Evolutionary conservation across 1,139 yeast species (phyloP).

Genomic region (Candida sojae): DNA sequence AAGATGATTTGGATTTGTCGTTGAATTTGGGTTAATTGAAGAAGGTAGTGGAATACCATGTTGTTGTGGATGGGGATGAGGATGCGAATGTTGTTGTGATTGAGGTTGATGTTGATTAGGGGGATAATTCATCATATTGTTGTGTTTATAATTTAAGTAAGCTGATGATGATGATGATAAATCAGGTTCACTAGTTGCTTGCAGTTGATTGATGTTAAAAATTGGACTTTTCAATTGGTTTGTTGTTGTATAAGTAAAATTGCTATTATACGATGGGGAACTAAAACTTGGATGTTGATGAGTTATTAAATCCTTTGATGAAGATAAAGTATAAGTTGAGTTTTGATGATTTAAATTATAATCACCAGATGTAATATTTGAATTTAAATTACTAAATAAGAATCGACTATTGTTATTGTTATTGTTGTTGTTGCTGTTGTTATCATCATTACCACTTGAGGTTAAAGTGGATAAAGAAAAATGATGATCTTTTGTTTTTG

Average conservation of each 20-base stretch:
- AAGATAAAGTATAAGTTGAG: slow-evolving; percentile 2
- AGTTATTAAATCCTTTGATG: neutral
- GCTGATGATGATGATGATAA: neutral
- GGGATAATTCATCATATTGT: slow-evolving; percentile 5
- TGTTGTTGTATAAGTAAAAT: neutral
- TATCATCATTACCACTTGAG: slow-evolving; percentile 4
- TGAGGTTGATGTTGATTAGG: slow-evolving; percentile 6
- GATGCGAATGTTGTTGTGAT: slow-evolving; percentile 1
- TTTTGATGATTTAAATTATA: neutral
- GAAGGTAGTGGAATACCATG: slow-evolving; percentile 1
- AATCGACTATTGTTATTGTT: neutral
- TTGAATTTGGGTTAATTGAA: neutral
- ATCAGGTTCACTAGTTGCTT: neutral
- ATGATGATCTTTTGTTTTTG: slow-evolving; percentile 1
- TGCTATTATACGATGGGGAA: neutral
- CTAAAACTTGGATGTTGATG: slow-evolving; percentile 6
- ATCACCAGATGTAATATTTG: neutral
- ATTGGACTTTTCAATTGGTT: neutral
- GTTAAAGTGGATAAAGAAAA: slow-evolving; percentile 2
- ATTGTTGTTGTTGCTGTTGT: neutral
- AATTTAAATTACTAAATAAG: slow-evolving; percentile 2
- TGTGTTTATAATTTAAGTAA: neutral
- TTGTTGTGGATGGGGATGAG: slow-evolving; percentile 1
- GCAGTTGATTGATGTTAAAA: neutral
- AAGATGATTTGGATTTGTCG: neutral